phyloP scores from a whole-genome alignment of 805 yeast species.

The Yarrowia sp. region DNA sequence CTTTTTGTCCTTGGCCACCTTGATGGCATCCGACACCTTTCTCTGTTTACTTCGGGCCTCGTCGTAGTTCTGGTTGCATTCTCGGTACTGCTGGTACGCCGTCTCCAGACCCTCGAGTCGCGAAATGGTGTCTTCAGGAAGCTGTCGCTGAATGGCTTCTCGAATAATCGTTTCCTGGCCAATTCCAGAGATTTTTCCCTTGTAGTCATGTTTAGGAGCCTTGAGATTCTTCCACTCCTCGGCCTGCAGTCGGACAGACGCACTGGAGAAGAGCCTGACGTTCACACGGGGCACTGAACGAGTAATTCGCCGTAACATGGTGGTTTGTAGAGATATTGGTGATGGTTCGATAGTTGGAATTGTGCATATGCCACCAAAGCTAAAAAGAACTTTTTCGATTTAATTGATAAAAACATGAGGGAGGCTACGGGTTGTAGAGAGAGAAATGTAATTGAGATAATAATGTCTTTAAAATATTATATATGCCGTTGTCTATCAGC shows the following conservation, averaged over 20 bases:
- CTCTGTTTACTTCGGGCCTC: not conserved
- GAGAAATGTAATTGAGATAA: too few relatives aligned
- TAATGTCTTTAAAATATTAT: too few relatives aligned
- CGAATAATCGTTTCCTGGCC: not conserved
- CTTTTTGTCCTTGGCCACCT: not conserved
- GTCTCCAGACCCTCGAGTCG: not conserved
- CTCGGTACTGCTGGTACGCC: not conserved
- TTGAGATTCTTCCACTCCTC: not conserved
- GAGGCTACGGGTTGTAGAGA: too few relatives aligned
- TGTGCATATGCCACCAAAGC: not conserved
- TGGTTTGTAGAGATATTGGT: not conserved
- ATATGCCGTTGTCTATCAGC: too few relatives aligned
- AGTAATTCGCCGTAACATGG: slow-evolving; percentile 6
- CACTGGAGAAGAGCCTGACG: not conserved
- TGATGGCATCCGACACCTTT: not conserved
- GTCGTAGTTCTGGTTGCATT: not conserved
- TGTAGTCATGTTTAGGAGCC: slow-evolving; percentile 23
- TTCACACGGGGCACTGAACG: not conserved
- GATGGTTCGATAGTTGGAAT: not conserved
- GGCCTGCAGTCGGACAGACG: not conserved
- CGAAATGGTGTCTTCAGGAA: not conserved
- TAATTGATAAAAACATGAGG: too few relatives aligned
- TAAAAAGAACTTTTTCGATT: too few relatives aligned
- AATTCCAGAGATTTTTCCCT: not conserved
- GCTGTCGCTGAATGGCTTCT: slow-evolving; percentile 10